Evolutionary conservation across 2,329 filamentous ascomycete genomes (phyloP).

Genomic region (Taxawa tesnikishii): DNA sequence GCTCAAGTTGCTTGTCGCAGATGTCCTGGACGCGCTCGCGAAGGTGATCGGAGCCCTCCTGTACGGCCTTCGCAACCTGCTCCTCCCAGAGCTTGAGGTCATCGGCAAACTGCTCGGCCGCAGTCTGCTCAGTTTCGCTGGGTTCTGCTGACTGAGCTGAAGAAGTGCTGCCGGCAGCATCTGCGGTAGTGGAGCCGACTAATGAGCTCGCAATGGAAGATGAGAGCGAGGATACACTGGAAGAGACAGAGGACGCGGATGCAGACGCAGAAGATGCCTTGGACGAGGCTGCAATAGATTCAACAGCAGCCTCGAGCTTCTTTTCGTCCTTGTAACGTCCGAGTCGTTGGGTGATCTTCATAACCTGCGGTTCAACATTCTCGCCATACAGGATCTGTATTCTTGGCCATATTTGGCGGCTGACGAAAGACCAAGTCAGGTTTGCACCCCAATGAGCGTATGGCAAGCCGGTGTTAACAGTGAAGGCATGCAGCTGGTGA

Average conservation of each 20-base stretch:
- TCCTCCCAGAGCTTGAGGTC: slow-evolving; percentile 79
- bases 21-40: slow-evolving; percentile 56
- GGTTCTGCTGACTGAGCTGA: slow-evolving; percentile 14
- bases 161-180: slow-evolving; percentile 14
- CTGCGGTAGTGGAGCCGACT: slow-evolving; percentile 13
- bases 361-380: slow-evolving; percentile 89
- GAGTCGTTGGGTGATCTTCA: slow-evolving; percentile 81
- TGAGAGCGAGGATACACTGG: slow-evolving; percentile 5
- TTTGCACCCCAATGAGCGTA: slow-evolving; percentile 59
- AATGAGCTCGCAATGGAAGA: slow-evolving; percentile 8
- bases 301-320: slow-evolving; percentile 46
- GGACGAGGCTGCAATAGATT: slow-evolving; percentile 31
- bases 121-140: slow-evolving; percentile 26
- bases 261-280: slow-evolving; percentile 2
- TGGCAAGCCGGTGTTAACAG: slow-evolving; percentile 59
- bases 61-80: slow-evolving; percentile 74
- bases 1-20: slow-evolving; percentile 55
- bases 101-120: slow-evolving; percentile 52
- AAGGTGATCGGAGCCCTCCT: slow-evolving; percentile 65
- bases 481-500: slow-evolving; percentile 50
- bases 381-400: slow-evolving; percentile 70
- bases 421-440: slow-evolving; percentile 56
- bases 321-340: slow-evolving; percentile 60
- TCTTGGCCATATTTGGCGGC: slow-evolving; percentile 69
- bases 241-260: slow-evolving; percentile 3